Conservation (phyloP, 2,329 filamentous ascomycete species). For the Trichoderma sp. region DNA sequence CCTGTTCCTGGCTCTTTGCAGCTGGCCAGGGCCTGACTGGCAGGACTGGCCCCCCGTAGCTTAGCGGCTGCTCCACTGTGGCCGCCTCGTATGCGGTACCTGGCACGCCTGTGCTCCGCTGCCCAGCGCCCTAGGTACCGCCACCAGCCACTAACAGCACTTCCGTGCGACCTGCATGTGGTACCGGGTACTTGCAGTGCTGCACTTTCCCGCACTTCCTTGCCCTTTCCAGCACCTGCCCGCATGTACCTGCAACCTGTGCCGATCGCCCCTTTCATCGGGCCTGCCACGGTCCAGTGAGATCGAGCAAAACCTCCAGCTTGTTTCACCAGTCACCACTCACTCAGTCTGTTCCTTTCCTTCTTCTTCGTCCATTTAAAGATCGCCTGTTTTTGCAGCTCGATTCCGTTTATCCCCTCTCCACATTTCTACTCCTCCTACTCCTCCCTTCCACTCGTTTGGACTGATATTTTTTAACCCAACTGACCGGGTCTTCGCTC, state of each 20-base stretch:
- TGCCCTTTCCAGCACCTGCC: not conserved
- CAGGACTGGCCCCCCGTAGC: not conserved
- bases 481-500: conserved; percentile 16
- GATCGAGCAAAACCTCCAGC: not conserved
- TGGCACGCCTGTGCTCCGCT: not conserved
- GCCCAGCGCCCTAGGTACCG: not conserved
- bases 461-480: not conserved
- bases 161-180: not conserved
- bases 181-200: not conserved
- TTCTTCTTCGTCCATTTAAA: conserved; percentile 2
- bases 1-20: not conserved
- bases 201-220: not conserved
- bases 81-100: conserved; percentile 16
- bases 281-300: conserved; percentile 4
- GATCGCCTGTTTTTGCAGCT: conserved; percentile 12
- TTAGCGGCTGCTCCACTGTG: conserved; percentile 16
- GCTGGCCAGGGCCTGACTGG: not conserved
- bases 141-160: not conserved
- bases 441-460: conserved; percentile 11
- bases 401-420: conserved; percentile 3
- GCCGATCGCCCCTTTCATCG: conserved; percentile 16
- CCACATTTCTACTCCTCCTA: conserved; percentile 7
- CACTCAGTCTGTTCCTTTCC: conserved; percentile 13
- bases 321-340: not conserved
- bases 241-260: not conserved